Evolutionary conservation across 345 rosid species (phyloP).

Genomic region (Gossypium mustelinum): DNA sequence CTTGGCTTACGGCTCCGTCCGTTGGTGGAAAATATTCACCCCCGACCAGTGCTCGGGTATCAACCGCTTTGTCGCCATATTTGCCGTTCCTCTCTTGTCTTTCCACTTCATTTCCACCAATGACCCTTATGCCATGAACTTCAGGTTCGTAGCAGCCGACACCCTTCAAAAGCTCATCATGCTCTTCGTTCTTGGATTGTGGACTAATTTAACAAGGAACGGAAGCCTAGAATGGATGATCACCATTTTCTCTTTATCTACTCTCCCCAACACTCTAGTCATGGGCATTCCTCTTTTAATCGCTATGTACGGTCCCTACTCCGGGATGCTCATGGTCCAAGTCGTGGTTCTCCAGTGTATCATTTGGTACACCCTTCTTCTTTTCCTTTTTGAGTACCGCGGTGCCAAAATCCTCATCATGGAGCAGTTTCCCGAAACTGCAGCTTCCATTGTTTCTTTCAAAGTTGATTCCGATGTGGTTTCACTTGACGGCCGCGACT

Average conservation of each 20-base stretch:
- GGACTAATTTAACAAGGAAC: slow-evolving; percentile 54
- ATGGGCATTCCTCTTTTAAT: slow-evolving; percentile 91
- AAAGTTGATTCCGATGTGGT: slow-evolving; percentile 87
- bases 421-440: slow-evolving; percentile 97
- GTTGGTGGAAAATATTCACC: slow-evolving; percentile 94
- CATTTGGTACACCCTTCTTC: slow-evolving; percentile 91
- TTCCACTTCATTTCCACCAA: slow-evolving; percentile 93
- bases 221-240: slow-evolving; percentile 94
- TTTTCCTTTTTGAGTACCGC: slow-evolving; percentile 84
- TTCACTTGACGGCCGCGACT: slow-evolving; percentile 75
- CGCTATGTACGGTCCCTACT: slow-evolving; percentile 75
- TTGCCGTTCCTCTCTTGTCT: slow-evolving; percentile 91
- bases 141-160: slow-evolving; percentile 86
- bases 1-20: slow-evolving; percentile 89
- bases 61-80: slow-evolving; percentile 89
- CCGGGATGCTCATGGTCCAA: slow-evolving; percentile 89
- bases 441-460: slow-evolving; percentile 83
- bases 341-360: slow-evolving; percentile 93
- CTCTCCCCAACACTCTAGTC: slow-evolving; percentile 89
- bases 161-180: slow-evolving; percentile 80
- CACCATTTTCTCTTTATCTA: slow-evolving; percentile 82
- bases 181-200: slow-evolving; percentile 48
- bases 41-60: slow-evolving; percentile 98
- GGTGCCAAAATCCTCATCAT: slow-evolving; percentile 81
- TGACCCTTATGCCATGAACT: slow-evolving; percentile 76